Evolutionary conservation across 2,329 filamentous ascomycete genomes (phyloP), one percentile per base, ranked within the genome.

Genomic region (Ascochyta clinopodiicola): DNA sequence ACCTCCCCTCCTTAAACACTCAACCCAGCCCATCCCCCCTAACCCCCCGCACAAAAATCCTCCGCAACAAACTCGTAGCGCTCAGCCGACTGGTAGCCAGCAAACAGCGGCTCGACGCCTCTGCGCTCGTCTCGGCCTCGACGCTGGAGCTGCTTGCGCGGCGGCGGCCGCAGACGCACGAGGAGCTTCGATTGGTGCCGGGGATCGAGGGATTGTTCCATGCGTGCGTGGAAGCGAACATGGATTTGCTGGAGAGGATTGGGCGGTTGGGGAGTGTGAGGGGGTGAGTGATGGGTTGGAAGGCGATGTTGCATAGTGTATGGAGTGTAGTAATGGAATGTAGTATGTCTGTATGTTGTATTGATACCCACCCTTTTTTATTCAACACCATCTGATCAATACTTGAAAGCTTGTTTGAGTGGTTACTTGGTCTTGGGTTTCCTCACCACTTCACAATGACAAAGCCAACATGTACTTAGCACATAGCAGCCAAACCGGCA

Each of bases 11-110:
- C 2, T 17, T 24, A 2, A 6, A 24, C 2, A 24, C 22, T 6
- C 22, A 6, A 24, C 22, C 9, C 25, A 10, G 1, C 5, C 2
- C 9, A 10, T 5, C 25, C 4, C 15, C 36, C 1, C 21, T 53
- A 21, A 31, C 44, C 12, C 44, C 42, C 3, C 37, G 29, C 3
- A 27, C 42, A 4, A 44, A 47, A 17, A 62, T 71, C 24, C 59
- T 67, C 22, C 60, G 60, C 21, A 73, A 64, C 50, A 73, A 72
- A 36, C 62, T 74, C 0, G n/a, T 56, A 2, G 71, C 69, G 0
- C 65, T 74, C n/a, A 73, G 71, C 47, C 70, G 44, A 21, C 60
- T 62, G 0, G 63, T 74, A 0, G 58, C 63, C 4, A 42, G 50
- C 1, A 70, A 62, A 46, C 37, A 68, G 1, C 27, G 49, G 15